Base-by-base conservation (phyloP, 345 rosid genomes). In the Eucalyptus camaldulensis region DNA sequence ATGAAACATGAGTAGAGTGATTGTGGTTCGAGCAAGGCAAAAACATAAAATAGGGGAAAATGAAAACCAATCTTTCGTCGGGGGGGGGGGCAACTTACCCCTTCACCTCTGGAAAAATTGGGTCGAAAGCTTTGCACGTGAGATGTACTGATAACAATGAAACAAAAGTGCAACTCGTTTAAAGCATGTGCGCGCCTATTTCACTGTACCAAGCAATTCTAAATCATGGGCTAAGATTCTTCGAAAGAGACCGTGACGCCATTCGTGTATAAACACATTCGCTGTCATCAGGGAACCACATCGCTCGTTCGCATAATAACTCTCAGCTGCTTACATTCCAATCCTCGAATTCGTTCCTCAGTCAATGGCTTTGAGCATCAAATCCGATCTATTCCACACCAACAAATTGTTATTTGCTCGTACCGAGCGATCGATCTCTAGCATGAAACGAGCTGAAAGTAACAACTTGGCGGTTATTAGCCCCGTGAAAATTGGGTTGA, bases 101-200 rank as follows among this genome's bases (percentile, higher is more conserved):
- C 94, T 90, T 94, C 94, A 87, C 86, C 93, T n/a, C 51, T 90
- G 81, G 89, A 92, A 91, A 87, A 88, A 93, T 91, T 92, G 13
- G 50, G 50, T 49, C 50, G 50, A 49, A 49, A 49, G 50, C 50
- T 49, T 49, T 49, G 50, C 50, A 49, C 50, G 50, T 49, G 50
- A 49, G 50, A 49, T 49, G 50, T 51, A 33, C 6, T 8, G 8
- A 8, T 4, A 24, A 37, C 81, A 2, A 33, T 19, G 10, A 31
- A 31, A 69, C 10, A 31, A 33, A 5, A 22, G 80, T 69, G 44
- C 80, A 33, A 4, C 24, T 17, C 80, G 44, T 69, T 19, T 33
- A 69, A 9, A 17, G 24, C 80, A 17, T 33, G 80, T 40, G 53
- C 53, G 44, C 6, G 7, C 25, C 80, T 69, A 16, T 40, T 69